These are phyloP conservation scores for Globisporangium cylindrosporum DNA, from an alignment of 352 stramenopile species.

Conservation along the genomic window DNA sequence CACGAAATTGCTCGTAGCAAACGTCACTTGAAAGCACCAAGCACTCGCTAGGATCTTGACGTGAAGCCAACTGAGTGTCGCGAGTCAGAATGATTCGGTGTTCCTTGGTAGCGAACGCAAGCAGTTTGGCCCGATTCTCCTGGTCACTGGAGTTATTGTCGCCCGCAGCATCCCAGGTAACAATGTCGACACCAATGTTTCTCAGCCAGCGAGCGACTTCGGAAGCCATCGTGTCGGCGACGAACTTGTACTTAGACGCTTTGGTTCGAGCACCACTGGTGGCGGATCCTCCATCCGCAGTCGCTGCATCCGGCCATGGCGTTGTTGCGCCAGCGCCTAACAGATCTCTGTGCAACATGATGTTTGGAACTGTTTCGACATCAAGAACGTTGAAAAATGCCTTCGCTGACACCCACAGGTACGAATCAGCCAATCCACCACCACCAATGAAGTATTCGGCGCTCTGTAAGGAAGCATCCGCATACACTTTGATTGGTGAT, in stretches of 20 bases:
- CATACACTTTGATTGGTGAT: conserved; percentile 32
- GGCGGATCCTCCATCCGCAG: neutral
- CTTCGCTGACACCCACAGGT: conserved; percentile 37
- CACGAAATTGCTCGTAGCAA: no score
- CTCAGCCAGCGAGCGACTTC: conserved; percentile 75
- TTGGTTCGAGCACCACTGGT: neutral
- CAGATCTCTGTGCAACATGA: conserved; percentile 25
- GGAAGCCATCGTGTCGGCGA: conserved; percentile 74
- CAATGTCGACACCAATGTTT: conserved; percentile 69
- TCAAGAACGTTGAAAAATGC: conserved; percentile 45
- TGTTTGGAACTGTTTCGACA: conserved; percentile 32
- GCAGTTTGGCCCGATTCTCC: no score
- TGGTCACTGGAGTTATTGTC: conserved; percentile 18
- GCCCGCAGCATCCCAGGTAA: conserved; percentile 50
- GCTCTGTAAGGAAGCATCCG: conserved; percentile 31
- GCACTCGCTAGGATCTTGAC: no score
- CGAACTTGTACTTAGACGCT: conserved; percentile 48
- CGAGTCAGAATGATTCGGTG: no score
- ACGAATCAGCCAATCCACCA: conserved; percentile 39
- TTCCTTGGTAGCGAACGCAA: no score
- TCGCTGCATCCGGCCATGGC: neutral
- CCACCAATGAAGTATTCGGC: conserved; percentile 42
- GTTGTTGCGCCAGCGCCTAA: neutral
- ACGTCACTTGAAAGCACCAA: no score
- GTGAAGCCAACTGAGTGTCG: no score